Conservation (phyloP, 805 yeast genomes). For the Candida boleticola region DNA sequence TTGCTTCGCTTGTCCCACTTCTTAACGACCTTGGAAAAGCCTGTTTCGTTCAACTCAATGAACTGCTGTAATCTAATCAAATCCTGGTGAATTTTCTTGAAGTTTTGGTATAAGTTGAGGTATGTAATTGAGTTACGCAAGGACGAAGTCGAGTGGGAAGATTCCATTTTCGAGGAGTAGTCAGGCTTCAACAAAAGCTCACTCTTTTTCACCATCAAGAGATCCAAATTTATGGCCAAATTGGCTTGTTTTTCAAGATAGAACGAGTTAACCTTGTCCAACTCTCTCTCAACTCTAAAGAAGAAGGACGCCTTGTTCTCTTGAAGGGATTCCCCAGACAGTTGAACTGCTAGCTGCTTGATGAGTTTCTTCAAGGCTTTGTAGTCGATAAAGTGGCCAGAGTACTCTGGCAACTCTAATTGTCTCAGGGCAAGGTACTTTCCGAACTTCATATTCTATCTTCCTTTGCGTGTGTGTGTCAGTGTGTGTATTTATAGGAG, state of each 20-base stretch:
- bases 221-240: conserved; percentile 73
- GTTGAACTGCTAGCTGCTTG: conserved; percentile 64
- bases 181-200: conserved; percentile 36
- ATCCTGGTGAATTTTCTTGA: conserved; percentile 86
- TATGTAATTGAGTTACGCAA: conserved; percentile 72
- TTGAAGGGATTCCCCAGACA: conserved; percentile 46
- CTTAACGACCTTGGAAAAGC: conserved; percentile 91
- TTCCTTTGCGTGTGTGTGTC: neutral
- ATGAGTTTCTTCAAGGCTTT: conserved; percentile 90
- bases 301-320: conserved; percentile 89
- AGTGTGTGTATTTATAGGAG: neutral
- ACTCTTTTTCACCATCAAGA: conserved; percentile 68
- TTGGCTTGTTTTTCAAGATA: conserved; percentile 90
- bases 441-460: conserved; percentile 73
- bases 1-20: conserved; percentile 98
- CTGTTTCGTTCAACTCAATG: conserved; percentile 92
- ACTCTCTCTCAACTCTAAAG: conserved; percentile 88
- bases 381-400: conserved; percentile 91
- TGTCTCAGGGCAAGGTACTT: conserved; percentile 92
- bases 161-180: conserved; percentile 4
- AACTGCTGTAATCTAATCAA: conserved; percentile 86
- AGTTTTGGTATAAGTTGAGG: conserved; percentile 80
- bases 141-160: conserved; percentile 23
- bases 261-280: conserved; percentile 92
- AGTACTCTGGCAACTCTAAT: conserved; percentile 91